Conservation (phyloP, 2,329 filamentous ascomycete genomes). For the Didymella pomorum region DNA sequence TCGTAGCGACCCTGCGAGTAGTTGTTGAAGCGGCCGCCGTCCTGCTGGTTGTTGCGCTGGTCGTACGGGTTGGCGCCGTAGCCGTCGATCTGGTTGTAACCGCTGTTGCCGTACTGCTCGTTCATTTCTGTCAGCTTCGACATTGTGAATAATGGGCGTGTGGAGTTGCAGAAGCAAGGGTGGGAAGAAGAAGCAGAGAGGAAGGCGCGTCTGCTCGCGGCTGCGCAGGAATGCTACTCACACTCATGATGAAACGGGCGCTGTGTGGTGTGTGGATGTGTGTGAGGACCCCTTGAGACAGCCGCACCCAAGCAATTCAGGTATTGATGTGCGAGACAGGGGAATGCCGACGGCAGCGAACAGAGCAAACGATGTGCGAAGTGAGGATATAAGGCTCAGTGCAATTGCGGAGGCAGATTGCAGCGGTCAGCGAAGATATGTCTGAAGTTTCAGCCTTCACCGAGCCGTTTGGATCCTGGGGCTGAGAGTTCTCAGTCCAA, state of each 20-base stretch:
- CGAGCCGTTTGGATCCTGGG: constrained; percentile 15
- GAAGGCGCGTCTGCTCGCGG: constrained; percentile 19
- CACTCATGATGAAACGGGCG: constrained; percentile 52
- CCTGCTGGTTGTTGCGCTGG: constrained; percentile 45
- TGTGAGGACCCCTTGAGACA: constrained; percentile 48
- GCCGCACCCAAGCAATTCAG: constrained; percentile 23
- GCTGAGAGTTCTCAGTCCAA: constrained; percentile 17
- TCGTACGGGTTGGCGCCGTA: constrained; percentile 56
- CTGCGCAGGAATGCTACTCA: constrained; percentile 38
- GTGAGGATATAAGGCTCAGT: constrained; percentile 7
- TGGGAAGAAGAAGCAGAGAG: constrained; percentile 14
- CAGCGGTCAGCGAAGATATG: constrained; percentile 23
- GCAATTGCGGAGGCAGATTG: constrained; percentile 7
- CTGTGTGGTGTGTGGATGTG: constrained; percentile 42
- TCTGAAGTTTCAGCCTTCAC: constrained; percentile 20
- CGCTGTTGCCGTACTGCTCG: constrained; percentile 53
- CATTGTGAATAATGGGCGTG: constrained; percentile 5
- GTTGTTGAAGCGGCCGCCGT: constrained; percentile 64
- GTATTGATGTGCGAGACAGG: constrained; percentile 16
- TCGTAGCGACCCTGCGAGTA: constrained; percentile 55
- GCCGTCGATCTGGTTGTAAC: constrained; percentile 52
- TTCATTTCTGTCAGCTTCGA: constrained; percentile 34
- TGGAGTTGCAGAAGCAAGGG: constrained; percentile 19
- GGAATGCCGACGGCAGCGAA: constrained; percentile 12
- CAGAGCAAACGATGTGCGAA: constrained; percentile 3